phyloP scores from a whole-genome alignment of 2,329 filamentous ascomycete species.

The Orbilia brochopaga region DNA sequence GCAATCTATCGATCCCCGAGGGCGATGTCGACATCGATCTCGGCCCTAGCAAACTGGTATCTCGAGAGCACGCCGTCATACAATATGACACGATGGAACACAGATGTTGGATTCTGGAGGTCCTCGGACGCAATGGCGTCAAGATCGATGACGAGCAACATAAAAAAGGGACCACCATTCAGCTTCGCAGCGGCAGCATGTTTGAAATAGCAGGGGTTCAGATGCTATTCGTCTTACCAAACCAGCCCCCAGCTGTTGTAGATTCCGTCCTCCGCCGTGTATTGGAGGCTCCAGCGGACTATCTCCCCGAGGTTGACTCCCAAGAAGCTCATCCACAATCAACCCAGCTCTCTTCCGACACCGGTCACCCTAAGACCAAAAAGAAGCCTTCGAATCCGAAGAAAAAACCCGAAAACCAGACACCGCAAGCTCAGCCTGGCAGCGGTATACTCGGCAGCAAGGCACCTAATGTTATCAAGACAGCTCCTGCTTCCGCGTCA shows the following conservation, averaged over 20 bases:
- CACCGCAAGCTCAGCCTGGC: background rate
- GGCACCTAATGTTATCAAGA: background rate
- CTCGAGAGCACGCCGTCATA: constrained; percentile 76
- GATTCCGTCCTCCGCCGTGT: constrained; percentile 52
- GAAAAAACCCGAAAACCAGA: constrained; percentile 28
- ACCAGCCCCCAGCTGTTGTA: constrained; percentile 60
- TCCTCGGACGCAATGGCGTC: constrained; percentile 90
- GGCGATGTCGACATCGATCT: constrained; percentile 79
- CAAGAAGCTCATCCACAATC: constrained; percentile 33
- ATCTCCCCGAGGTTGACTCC: constrained; percentile 35
- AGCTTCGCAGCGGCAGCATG: constrained; percentile 82
- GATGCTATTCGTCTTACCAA: constrained; percentile 98
- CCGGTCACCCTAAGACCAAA: constrained; percentile 29
- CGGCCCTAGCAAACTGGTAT: constrained; percentile 80
- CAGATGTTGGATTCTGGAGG: constrained; percentile 77
- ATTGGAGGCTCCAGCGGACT: constrained; percentile 42
- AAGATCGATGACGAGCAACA: constrained; percentile 77
- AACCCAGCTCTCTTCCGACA: constrained; percentile 40
- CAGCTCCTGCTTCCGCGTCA: background rate
- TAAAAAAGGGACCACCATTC: constrained; percentile 64
- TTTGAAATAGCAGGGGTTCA: constrained; percentile 91
- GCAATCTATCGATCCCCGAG: constrained; percentile 48
- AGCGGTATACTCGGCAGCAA: constrained; percentile 13
- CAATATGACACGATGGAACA: constrained; percentile 69
- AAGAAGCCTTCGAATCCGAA: constrained; percentile 25